Conservation (phyloP, 495 filamentous ascomycete species). For the Schizothecium vesticola region DNA sequence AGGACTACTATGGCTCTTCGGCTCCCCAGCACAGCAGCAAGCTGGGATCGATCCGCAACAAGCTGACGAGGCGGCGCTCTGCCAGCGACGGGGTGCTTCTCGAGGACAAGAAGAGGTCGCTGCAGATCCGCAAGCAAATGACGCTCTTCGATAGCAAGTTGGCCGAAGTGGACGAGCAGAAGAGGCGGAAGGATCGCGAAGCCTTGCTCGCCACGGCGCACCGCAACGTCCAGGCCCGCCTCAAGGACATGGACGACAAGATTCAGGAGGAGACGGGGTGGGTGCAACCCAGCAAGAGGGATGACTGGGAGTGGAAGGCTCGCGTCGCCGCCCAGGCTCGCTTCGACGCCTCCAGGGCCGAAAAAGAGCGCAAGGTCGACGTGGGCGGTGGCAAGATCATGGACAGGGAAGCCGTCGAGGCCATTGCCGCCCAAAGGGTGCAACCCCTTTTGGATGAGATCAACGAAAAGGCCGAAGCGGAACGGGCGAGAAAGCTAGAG, state of each 20-base stretch:
- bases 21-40: slow-evolving; percentile 38
- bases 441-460: slow-evolving; percentile 92
- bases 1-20: slow-evolving; percentile 62
- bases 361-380: slow-evolving; percentile 58
- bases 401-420: slow-evolving; percentile 72
- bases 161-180: slow-evolving; percentile 64
- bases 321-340: slow-evolving; percentile 60
- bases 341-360: slow-evolving; percentile 44
- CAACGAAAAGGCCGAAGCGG: slow-evolving; percentile 63
- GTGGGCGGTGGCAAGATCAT: slow-evolving; percentile 79
- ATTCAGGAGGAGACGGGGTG: slow-evolving; percentile 73
- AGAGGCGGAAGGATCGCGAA: slow-evolving; percentile 67
- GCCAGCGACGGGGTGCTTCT: slow-evolving; percentile 60
- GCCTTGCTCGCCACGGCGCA: slow-evolving; percentile 72
- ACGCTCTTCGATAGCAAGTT: slow-evolving; percentile 63
- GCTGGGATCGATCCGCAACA: slow-evolving; percentile 48
- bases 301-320: slow-evolving; percentile 76
- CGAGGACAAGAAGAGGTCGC: slow-evolving; percentile 63
- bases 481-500: slow-evolving; percentile 55
- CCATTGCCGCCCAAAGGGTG: slow-evolving; percentile 71
- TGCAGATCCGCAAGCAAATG: slow-evolving; percentile 76
- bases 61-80: slow-evolving; percentile 57
- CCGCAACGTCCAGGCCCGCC: slow-evolving; percentile 71
- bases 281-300: slow-evolving; percentile 59
- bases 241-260: slow-evolving; percentile 74